Percentiles rank a stretch among this genome's conserved stretches.
These are phyloP conservation scores for Fraxinus anomala DNA, from an alignment of 257 asterid species.

Conservation along the genomic window DNA sequence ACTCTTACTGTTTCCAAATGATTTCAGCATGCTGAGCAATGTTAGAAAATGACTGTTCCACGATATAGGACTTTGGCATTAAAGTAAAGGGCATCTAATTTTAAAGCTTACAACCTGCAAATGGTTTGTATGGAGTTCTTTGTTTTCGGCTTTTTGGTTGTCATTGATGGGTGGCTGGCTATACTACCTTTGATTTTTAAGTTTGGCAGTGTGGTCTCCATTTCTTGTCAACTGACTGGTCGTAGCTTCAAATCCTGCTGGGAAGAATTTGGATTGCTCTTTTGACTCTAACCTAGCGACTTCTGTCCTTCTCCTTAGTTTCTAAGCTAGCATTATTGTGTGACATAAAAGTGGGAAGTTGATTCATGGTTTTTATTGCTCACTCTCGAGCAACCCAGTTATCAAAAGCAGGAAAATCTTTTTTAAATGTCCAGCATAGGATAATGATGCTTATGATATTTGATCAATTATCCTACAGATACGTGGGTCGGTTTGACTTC, in stretches of 20 bases:
- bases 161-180: not conserved
- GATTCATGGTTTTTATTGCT: not conserved
- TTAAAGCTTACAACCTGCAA: too few species aligned
- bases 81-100: not conserved
- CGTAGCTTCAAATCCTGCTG: too few species aligned
- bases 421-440: too few species aligned
- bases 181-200: not conserved
- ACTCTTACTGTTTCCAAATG: not conserved
- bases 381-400: too few species aligned
- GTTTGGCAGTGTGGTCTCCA: not conserved
- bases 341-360: not conserved
- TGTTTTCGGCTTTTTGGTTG: not conserved
- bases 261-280: too few species aligned
- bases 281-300: not conserved
- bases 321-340: not conserved
- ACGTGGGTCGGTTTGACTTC: too few species aligned
- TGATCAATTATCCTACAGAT: too few species aligned
- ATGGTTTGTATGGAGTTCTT: not conserved
- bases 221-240: not conserved
- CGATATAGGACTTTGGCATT: not conserved
- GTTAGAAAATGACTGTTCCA: not conserved
- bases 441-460: too few species aligned
- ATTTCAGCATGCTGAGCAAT: not conserved
- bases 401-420: too few species aligned
- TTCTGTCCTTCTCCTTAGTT: not conserved